Percentiles rank a stretch among this genome's conserved stretches.
Conservation (phyloP, 352 stramenopile genomes). For the Discostella stelligera region DNA sequence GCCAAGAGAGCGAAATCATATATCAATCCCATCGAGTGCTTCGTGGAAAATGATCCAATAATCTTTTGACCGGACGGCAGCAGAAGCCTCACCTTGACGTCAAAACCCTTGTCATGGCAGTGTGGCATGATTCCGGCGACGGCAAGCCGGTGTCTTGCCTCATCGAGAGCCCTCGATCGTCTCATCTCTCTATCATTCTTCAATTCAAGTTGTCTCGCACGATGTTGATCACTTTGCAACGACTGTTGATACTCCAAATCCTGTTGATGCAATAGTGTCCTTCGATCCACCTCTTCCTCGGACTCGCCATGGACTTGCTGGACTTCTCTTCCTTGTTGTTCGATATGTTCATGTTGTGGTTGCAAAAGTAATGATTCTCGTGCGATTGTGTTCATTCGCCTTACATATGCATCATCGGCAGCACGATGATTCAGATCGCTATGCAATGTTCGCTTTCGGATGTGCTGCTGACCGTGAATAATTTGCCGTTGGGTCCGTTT, state of each 20-base stretch:
- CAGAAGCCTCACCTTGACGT: constrained; percentile 35
- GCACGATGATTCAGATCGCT: constrained; percentile 30
- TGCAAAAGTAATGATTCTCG: constrained; percentile 27
- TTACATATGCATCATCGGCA: constrained; percentile 33
- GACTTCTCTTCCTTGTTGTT: constrained; percentile 6
- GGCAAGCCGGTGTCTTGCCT: constrained; percentile 26
- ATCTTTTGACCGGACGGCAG: constrained; percentile 40
- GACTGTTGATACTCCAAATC: constrained; percentile 48
- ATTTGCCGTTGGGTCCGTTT: constrained; percentile 24
- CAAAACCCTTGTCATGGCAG: not conserved
- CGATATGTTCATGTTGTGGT: constrained; percentile 1
- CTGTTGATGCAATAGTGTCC: constrained; percentile 34
- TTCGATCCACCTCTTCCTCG: constrained; percentile 40
- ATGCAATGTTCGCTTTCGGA: constrained; percentile 13
- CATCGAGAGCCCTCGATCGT: constrained; percentile 17
- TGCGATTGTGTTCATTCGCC: constrained; percentile 17
- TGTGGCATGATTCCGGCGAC: constrained; percentile 13
- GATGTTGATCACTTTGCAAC: constrained; percentile 37
- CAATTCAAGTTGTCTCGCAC: constrained; percentile 10
- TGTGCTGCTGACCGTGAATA: constrained; percentile 15
- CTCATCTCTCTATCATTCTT: constrained; percentile 19
- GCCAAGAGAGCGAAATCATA: constrained; percentile 50
- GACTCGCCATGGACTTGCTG: constrained; percentile 11
- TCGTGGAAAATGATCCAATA: constrained; percentile 14
- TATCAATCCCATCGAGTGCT: constrained; percentile 39